Base-by-base conservation (phyloP, 257 asterid species). In the Scutellaria baicalensis region DNA sequence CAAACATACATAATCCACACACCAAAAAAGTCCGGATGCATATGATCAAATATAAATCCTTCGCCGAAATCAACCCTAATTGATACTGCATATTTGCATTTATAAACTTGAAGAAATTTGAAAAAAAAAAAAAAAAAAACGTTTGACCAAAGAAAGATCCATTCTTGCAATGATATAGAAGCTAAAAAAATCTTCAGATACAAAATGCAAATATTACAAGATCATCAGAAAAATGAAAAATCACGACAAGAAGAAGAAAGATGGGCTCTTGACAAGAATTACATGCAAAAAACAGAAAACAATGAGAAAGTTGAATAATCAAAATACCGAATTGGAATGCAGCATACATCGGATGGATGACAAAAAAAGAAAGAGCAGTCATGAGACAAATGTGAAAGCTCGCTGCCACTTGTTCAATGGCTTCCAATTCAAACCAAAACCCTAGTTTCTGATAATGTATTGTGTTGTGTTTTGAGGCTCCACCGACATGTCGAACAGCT, bases 401-500 rank as follows among this genome's bases (percentile, higher is more conserved):
- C n/a, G n/a, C n/a, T n/a, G n/a, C n/a, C n/a, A n/a, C n/a, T n/a
- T n/a, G n/a, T n/a, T n/a, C n/a, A n/a, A n/a, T n/a, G n/a, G n/a
- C n/a, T n/a, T n/a, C n/a, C n/a, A n/a, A n/a, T n/a, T n/a, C n/a
- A n/a, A n/a, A n/a, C n/a, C n/a, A n/a, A n/a, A n/a, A n/a, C n/a
- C n/a, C n/a, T n/a, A n/a, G n/a, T n/a, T n/a, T n/a, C n/a, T n/a
- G n/a, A n/a, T n/a, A n/a, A n/a, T n/a, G n/a, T n/a, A n/a, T n/a
- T n/a, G n/a, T n/a, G n/a, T n/a, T n/a, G n/a, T n/a, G 84, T 93
- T 91, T 10, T 87, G 88, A 45, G 84, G 85, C 79, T 91, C 97
- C 69, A 66, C 72, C 58, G 99, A 88, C 50, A 89, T 87, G 87
- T 94, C 97, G 64, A 94, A 94, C 43, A 94, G 87, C 84, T 89